Evolutionary conservation across 225 moss, liverwort and hornwort genomes (phyloP).

Genomic region (Physcomitrellopsis africana): DNA sequence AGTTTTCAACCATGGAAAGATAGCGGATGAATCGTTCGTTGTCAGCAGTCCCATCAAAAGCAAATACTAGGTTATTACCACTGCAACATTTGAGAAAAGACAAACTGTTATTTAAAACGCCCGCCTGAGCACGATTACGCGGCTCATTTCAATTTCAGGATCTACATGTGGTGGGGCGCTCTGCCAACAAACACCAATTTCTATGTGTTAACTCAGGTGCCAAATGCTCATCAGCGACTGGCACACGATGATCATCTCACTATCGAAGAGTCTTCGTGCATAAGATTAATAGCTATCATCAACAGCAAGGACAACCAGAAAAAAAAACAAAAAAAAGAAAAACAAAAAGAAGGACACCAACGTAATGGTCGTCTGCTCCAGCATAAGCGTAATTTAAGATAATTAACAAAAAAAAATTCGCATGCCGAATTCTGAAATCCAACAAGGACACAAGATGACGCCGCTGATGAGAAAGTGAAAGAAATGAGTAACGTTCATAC

Average conservation of each 20-base stretch:
- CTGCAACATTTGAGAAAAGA: not conserved
- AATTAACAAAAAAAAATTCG: too few relatives aligned
- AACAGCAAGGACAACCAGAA: slow-evolving; percentile 9
- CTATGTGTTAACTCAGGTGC: slow-evolving; percentile 18
- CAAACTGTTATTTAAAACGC: not conserved
- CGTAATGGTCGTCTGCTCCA: too few relatives aligned
- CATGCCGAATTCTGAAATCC: too few relatives aligned
- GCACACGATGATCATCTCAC: slow-evolving; percentile 19
- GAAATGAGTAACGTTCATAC: slow-evolving; percentile 10
- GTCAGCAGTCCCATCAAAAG: not conserved
- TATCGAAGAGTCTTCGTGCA: not conserved
- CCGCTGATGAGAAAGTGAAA: not conserved
- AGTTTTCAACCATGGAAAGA: not conserved
- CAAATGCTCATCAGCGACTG: not conserved
- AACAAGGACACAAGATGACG: not conserved
- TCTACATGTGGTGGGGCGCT: slow-evolving; percentile 13
- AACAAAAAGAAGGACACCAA: too few relatives aligned
- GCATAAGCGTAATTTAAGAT: too few relatives aligned
- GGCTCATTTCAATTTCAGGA: not conserved
- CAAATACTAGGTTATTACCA: not conserved
- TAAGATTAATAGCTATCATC: not conserved
- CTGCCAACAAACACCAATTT: slow-evolving; percentile 29
- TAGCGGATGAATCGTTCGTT: not conserved
- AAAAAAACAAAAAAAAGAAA: not conserved
- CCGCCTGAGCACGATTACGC: not conserved